Base-by-base conservation (phyloP, 208 protist genomes). In the Zelonia costaricensis region DNA sequence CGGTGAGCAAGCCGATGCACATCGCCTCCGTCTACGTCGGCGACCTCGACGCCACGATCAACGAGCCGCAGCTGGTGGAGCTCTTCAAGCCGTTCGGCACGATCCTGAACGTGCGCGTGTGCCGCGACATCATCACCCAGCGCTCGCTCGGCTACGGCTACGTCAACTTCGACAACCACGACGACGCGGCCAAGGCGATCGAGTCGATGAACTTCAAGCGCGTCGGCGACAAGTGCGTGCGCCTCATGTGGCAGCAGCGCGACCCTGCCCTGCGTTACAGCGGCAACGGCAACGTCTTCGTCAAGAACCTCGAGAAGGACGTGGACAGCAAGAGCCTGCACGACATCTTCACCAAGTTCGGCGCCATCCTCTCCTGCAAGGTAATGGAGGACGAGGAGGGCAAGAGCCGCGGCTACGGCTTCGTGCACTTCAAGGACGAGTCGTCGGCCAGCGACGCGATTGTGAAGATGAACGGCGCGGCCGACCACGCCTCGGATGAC, bases 201-300 rank as follows among this genome's bases (percentile, higher is more conserved):
- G 97, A 99, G 68, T 98, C 95, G 25, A 76, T 99, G 61, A 99
- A 99, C 88, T 99, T 99, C 81, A 97, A 90, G 42, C 72, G 67
- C 39, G 93, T 99, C 30, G 93, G 95, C 23, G 91, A 86, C 59
- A 93, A 93, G 52, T 97, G 97, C 49, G 93, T 98, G 63, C 97
- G 98, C 46, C 98, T 99, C 72, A 99, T 99, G 99, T 99, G 98
- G 98, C 97, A 95, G 63, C 98, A 99, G 82, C 93, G 98, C 52
- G 98, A 99, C 71, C 98, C 98, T 36, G 81, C 92, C 16, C 78
- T 99, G 16, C 94, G 98, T 63, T 98, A 98, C 80, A 98, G 92
- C 43, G 97, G 97, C 63, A 92, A 92, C 66, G 93, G 98, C 81
- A 99, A 99, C 87, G 91, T 99, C 61, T 99, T 99, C 75, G 98